Evolutionary conservation across 1,284 basidiomycete genomes (phyloP), one percentile per base, ranked within the genome.

Genomic region (Melampsora allii-populina): DNA sequence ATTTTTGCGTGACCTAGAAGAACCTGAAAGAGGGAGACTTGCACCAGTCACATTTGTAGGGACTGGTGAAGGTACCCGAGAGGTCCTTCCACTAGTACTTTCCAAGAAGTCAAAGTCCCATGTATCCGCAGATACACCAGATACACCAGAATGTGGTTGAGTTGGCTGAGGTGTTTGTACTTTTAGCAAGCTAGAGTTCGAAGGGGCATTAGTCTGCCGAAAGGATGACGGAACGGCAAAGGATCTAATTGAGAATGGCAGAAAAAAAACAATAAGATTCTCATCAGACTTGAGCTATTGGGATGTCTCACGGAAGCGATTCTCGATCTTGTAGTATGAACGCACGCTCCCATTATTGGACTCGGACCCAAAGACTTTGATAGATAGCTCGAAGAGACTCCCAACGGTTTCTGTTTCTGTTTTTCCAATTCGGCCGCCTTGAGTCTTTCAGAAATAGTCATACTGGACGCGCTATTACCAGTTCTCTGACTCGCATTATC

Each of bases 401-500:
- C 50, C 50, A 27, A 56, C 24, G 21, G 19, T 19, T 60, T 68
- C 12, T 45, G 45, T 42, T 42, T 42, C 24, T 12, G 27, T 33
- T 61, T 61, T 33, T 68, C 56, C 24, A 60, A 45, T 60, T 68
- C 56, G 39, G 58, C 67, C 19, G 39, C 53, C 31, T 68, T 58
- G 10, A 68, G 42, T 48, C 67, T 60, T 58, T 68, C 39, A 21
- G 67, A 58, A 17, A 68, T 68, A 5, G 67, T 60, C 67, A 68
- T 68, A 14, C 21, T 59, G 2, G 27, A 31, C 29, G 59, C 45
- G 42, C 36, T 33, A 58, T 21, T 58, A 14, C 39, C 39, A 12
- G 67, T 33, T 21, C 59, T 68, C 29, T 61, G 65, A 61, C 29
- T 53, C 48, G 58, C 10, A 45, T 50, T 63, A 31, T 56, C 31